Base-by-base conservation (phyloP, 169 alveolate species). In the Hepatocystis sp. region DNA sequence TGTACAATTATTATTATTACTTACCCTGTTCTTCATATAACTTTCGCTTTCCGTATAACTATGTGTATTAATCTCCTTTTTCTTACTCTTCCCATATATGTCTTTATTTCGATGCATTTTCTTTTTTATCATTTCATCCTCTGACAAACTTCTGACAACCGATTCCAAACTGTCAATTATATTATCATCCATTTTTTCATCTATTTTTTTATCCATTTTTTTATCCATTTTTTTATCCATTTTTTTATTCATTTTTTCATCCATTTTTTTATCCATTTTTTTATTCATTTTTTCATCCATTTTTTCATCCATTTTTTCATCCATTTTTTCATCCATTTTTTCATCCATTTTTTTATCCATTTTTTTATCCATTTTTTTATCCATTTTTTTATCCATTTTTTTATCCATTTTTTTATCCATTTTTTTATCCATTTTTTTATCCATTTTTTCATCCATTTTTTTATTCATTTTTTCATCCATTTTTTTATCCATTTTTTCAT, bases 201-300 rank as follows among this genome's bases (percentile, higher is more conserved):
- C n/a, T 23, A 15, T 27, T 21, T 1, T 13, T 46, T 15, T 47
- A 28, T 17, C 10, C 15, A 30, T 17, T 11, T 36, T 19, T 63
- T 63, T 63, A 15, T 13, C 56, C 60, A 21, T 15, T 63, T 39
- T 28, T 8, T 58, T 28, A 39, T 39, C 10, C 10, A 7, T 36
- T 7, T 36, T 36, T 36, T 36, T 60, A 42, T 60, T 32, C 52
- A 60, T 32, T 60, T 21, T 15, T 60, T 42, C 21, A 27, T 0
- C 25, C 52, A n/a, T 34, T 7, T 15, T 52, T 34, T 17, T 8
- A 4, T 44, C 27, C 65, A 28, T 49, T 17, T 47, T 47, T 39
- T 25, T 23, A 21, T 55, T 13, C 17, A 17, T 28, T 47, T 25
- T 66, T n/a, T 25, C 39, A 23, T 23, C 32, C 8, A n/a, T 56